Evolutionary conservation across 2,329 filamentous ascomycete genomes (phyloP), one percentile per base, ranked within the genome.

Genomic region (Fusarium sp.): DNA sequence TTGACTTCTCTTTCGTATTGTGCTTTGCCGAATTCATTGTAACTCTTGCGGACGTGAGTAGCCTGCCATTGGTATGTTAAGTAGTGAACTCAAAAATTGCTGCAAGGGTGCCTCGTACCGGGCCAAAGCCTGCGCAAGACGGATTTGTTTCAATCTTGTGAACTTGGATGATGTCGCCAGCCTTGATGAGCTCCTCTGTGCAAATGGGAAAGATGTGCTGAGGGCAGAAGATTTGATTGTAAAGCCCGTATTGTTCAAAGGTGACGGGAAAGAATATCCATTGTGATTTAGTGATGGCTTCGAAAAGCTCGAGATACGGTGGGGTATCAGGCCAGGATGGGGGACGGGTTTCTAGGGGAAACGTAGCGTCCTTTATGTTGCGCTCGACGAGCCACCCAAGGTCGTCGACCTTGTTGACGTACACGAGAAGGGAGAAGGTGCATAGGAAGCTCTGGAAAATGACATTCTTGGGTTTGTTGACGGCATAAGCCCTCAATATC

Each of bases 1-100:
- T 58, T 48, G 16, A 13, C 14, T 54, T 73, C 71, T 34, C 68
- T 68, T 11, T 70, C 43, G 25, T 64, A 70, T n/a, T 67, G 50
- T 5, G 20, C 10, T 27, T 13, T 20, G 6, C 16, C 25, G 6
- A 2, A 20, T 27, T 66, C 27, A 11, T 16, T 2, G 16, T 67
- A 70, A 10, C 59, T 60, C 58, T 70, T 70, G 16, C 39, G 64
- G 16, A 67, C 58, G 6, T 39, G 16, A 14, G 50, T 59, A 5
- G 16, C 39, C 61, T 68, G 37, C 7, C 1, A 50, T 54, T 5
- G 9, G 18, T 18, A 54, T 20, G n/a, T 32, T 67, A 13, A 67
- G 65, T 6, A 6, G 6, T 50, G 23, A 45, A 27, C 13, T 18
- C 9, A 16, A 62, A 2, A 39, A 11, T 30, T n/a, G 4, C 18